Base-by-base conservation (phyloP, 306 rosid genomes). In the Fragaria nilgerrensis region DNA sequence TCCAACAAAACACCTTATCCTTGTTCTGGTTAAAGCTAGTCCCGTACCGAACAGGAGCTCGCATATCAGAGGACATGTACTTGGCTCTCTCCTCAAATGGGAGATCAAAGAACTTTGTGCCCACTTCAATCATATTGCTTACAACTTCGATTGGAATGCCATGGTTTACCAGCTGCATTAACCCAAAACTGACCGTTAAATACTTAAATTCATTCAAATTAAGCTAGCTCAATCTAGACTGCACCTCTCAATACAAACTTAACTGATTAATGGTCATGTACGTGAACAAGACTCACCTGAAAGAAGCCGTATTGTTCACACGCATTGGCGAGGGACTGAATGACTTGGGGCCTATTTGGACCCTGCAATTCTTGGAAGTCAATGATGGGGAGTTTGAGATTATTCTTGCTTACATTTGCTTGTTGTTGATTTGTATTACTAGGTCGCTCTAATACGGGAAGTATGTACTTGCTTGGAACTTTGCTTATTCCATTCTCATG, bases 1-100 rank as follows among this genome's bases (percentile, higher is more conserved):
- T 92, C 98, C 98, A 94, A 47, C 86, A 88, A 56, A 90, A 90
- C 68, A 94, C 97, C 1, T 41, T 70, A 79, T 94, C 98, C 58
- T 82, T 89, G 72, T 37, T 87, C 80, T 89, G 94, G 81, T 87
- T 94, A 82, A 86, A 92, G 80, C 98, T 94, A 0, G 98, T 92
- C n/a, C 98, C 98, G 44, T 85, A 94, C 13, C 98, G 75, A 19
- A 94, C 96, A 0, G 89, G 85, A 0, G 94, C 85, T 14, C 73
- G 59, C 89, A 94, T 82, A 52, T 94, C 92, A 5, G 79, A 75
- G 20, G 91, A 86, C 93, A 94, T 92, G 86, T 87, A 89, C 80
- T 87, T 94, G 0, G 84, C 86, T 84, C 97, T 86, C 69, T 94
- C 97, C 83, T 89, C 97, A 23, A 76, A 83, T 0, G 96, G 92